Evolutionary conservation across 306 rosid genomes (phyloP).

Genomic region (Carpinus fangiana): DNA sequence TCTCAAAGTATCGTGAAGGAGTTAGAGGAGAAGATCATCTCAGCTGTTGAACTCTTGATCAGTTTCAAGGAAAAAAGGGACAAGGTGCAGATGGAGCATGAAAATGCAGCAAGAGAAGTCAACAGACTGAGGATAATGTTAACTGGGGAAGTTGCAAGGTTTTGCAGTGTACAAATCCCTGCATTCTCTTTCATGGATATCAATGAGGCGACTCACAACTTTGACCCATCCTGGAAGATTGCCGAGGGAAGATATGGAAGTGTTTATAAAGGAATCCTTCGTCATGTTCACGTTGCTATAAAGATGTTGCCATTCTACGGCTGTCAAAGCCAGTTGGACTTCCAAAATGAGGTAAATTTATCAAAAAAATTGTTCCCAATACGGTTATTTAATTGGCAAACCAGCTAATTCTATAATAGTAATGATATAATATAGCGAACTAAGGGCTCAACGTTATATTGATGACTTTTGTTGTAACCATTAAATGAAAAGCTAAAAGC

Average conservation of each 20-base stretch:
- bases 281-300: slow-evolving; percentile 80
- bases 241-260: slow-evolving; percentile 87
- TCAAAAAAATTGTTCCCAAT: background rate
- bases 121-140: slow-evolving; percentile 44
- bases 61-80: slow-evolving; percentile 82
- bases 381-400: background rate
- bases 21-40: slow-evolving; percentile 79
- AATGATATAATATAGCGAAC: background rate
- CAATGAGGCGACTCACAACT: slow-evolving; percentile 74
- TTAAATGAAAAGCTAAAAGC: background rate
- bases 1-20: slow-evolving; percentile 46
- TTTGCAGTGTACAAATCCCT: slow-evolving; percentile 58
- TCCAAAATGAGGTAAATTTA: slow-evolving; percentile 70
- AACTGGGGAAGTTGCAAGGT: slow-evolving; percentile 36
- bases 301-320: slow-evolving; percentile 96
- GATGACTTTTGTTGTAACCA: background rate
- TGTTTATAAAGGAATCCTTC: slow-evolving; percentile 76
- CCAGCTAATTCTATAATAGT: background rate
- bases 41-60: slow-evolving; percentile 74
- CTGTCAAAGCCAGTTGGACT: slow-evolving; percentile 55
- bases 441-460: background rate
- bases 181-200: slow-evolving; percentile 80
- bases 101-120: slow-evolving; percentile 52
- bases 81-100: slow-evolving; percentile 54
- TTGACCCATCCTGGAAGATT: slow-evolving; percentile 93